phyloP scores from a whole-genome alignment of 2,329 filamentous ascomycete species.

The Podosphaera xanthii region DNA sequence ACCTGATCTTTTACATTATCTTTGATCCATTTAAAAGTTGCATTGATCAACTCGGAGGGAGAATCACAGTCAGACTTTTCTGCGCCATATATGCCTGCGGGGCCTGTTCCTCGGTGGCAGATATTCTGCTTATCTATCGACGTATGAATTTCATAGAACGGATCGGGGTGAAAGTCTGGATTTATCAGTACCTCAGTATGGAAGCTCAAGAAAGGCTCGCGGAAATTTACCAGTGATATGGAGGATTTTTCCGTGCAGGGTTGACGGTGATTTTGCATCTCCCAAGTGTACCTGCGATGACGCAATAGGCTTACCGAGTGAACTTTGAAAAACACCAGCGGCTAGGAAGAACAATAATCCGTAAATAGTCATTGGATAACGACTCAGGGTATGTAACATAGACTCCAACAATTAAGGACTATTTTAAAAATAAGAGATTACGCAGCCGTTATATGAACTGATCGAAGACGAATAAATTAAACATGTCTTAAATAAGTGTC shows the following conservation, averaged over 20 bases:
- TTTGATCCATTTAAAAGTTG: constrained; percentile 74
- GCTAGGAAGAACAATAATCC: neutral
- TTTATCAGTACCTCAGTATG: constrained; percentile 7
- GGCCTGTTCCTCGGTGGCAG: constrained; percentile 60
- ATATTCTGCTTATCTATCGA: constrained; percentile 43
- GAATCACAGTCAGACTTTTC: constrained; percentile 79
- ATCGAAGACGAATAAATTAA: too few species aligned
- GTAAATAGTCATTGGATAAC: neutral
- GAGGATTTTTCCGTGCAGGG: constrained; percentile 53
- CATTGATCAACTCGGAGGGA: constrained; percentile 57
- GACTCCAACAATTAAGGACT: too few species aligned
- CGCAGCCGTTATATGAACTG: too few species aligned
- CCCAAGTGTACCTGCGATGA: constrained; percentile 11
- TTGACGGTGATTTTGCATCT: constrained; percentile 13
- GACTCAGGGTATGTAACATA: too few species aligned
- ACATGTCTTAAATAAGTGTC: too few species aligned
- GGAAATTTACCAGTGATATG: constrained; percentile 56
- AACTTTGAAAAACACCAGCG: neutral
- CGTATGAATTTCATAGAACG: constrained; percentile 60
- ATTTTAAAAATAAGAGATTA: too few species aligned
- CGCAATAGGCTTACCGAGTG: neutral
- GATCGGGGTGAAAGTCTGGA: constrained; percentile 77
- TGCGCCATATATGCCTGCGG: constrained; percentile 61
- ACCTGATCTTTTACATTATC: constrained; percentile 54
- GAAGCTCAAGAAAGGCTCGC: constrained; percentile 7